Conservation (phyloP, 116 monocot genomes). For the Phalaenopsis hybrid region DNA sequence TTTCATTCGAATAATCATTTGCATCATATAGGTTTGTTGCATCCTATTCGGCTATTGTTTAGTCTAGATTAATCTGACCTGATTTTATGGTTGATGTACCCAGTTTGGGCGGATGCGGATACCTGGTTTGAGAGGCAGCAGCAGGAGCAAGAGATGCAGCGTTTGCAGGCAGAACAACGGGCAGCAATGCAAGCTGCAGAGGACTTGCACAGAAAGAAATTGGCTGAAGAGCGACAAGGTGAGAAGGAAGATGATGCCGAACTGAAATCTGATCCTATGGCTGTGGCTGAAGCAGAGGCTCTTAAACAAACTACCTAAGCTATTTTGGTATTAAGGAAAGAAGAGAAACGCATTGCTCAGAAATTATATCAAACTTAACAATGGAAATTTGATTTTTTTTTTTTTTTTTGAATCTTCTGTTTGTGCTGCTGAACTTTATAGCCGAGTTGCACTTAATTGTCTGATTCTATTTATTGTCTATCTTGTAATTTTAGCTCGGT, state of each 20-base stretch:
- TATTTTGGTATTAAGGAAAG: background rate
- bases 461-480: too few species aligned
- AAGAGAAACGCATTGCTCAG: background rate
- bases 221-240: slow-evolving; percentile 67
- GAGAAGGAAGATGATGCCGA: slow-evolving; percentile 79
- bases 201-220: slow-evolving; percentile 75
- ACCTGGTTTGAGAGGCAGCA: slow-evolving; percentile 97
- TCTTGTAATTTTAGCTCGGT: too few species aligned
- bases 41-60: too few species aligned
- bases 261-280: slow-evolving; percentile 56
- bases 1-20: too few species aligned
- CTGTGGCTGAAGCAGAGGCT: slow-evolving; percentile 23
- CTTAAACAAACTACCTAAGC: background rate
- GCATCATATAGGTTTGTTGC: too few species aligned
- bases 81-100: background rate
- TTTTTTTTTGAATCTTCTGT: too few species aligned
- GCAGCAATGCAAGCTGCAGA: slow-evolving; percentile 77
- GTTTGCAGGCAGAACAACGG: slow-evolving; percentile 55
- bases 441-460: too few species aligned
- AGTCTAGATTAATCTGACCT: too few species aligned
- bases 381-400: too few species aligned
- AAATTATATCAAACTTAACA: background rate
- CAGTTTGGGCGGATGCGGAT: slow-evolving; percentile 95
- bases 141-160: slow-evolving; percentile 86
- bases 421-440: too few species aligned